Evolutionary conservation across 177 flowering plant genomes (phyloP), one percentile per base, ranked within the genome.

Genomic region (Vitis hybrid): DNA sequence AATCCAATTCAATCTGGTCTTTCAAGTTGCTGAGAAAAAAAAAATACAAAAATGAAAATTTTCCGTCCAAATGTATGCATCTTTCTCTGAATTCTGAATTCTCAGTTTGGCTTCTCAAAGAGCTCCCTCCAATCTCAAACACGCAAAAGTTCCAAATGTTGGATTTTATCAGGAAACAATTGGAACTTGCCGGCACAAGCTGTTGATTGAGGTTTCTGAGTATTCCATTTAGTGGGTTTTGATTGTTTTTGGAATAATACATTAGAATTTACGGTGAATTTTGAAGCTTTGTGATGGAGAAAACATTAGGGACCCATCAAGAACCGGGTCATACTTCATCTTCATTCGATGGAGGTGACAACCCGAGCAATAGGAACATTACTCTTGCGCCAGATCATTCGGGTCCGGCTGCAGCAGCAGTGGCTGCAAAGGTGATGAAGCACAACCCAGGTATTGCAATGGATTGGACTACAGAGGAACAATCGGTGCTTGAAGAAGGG

Each of bases 381-480:
- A 39, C 45, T 39, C 45, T 7, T 39, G 45, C 8, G 45, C 45
- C 45, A 39, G 9, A 39, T 39, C 7, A 69, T 76, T 60, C 78
- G 10, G 75, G 39, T 33, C 52, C 39, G 57, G 56, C 22, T 53
- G 65, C 10, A n/a, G 49, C 22, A 51, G 9, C 10, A 65, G 18
- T 21, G 53, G 50, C 45, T 64, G 67, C 68, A 18, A 70, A 80
- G 13, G 84, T 84, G 10, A 76, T 89, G 80, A 83, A 84, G 79
- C 90, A 89, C 67, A 79, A 84, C 53, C 86, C 90, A 0, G 92
- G 90, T 9, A 79, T 87, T 52, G 71, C 89, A 10, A 62, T 68
- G 33, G 87, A 88, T 53, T 91, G 97, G 97, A 79, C 86, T 8
- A n/a, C 82, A 9, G 91, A 88, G 0, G 97, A 91, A 74, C 92